Evolutionary conservation across 176 grass and related monocot genomes (phyloP), one percentile per base, ranked within the genome.

Genomic region (Triticum timopheevii): DNA sequence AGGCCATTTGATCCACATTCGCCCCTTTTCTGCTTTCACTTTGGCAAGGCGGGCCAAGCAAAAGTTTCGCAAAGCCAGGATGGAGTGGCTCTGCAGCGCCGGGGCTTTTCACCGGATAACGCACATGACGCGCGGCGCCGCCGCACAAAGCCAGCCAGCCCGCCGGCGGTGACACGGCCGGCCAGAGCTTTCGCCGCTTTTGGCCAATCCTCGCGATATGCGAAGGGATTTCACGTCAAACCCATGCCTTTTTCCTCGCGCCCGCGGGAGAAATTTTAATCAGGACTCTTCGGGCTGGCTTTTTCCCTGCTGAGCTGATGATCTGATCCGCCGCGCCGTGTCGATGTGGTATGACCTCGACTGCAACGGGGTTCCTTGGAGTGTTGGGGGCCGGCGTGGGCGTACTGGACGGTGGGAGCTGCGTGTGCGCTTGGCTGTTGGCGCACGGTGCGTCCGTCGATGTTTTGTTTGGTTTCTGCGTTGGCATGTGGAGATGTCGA

Each of bases 101-200:
- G 65, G 40, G 40, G 61, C 79, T 76, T 88, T 88, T 59, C 33
- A 28, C 63, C 45, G 86, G 86, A 83, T 88, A 88, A 78, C 63
- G 72, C 73, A 78, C 63, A 66, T 88, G 80, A 58, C 49, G 25
- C 25, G 17, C 39, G 71, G 23, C 27, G 73, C 73, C 2, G 13
- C 28, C 7, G 19, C 63, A 20, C 33, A 52, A 76, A 36, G 68
- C 19, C 76, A 36, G 68, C 19, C 76, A 31, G 16, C 35, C 15
- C n/a, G 17, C 27, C 19, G 7, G 56, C 56, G 25, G 19, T 25
- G 54, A 69, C 56, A 59, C 56, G 20, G 40, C 30, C 50, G 56
- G 36, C 22, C 13, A 4, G 54, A 58, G 66, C 8, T 22, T 59
- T 25, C 73, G 15, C 25, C 17, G 13, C 74, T 54, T 66, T 54